Base-by-base conservation (phyloP, 192 early-diverging fungal genomes). In the Spizellomyces sp. region DNA sequence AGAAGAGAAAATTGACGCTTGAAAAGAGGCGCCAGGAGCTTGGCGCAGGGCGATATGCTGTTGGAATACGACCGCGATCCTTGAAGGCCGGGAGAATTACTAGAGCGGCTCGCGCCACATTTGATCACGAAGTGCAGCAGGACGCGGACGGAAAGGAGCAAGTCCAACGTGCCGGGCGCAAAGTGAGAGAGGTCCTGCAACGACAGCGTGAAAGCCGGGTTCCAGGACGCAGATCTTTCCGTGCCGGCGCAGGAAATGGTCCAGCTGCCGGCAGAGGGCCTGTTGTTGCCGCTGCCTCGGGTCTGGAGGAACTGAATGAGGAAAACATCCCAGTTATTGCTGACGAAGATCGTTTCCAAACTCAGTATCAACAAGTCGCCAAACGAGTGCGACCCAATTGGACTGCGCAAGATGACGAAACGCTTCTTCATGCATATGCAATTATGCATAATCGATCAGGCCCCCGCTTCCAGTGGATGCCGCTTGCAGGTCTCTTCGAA, bases 351-450 rank as follows among this genome's bases (percentile, higher is more conserved):
- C 63, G 72, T 12, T 74, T 67, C 64, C 65, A 67, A 45, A 57
- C 62, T 36, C 50, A 12, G 50, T 68, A 67, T 47, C n/a, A 62
- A 9, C 42, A 43, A 42, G 60, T 47, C 9, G 61, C 58, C 7
- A 62, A 69, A 48, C 76, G 80, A 17, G 21, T 17, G 2, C 65
- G 73, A 1, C 21, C 42, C 2, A 69, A 59, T 9, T 82, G 76
- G 73, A 66, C 70, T 5, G 9, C 12, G 2, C 71, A 79, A 9
- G 75, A 75, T 41, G 81, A 82, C 45, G 48, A 63, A 7, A 15
- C 62, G 14, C 58, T 82, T 12, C 61, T 77, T 45, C 74, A 77
- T 61, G 75, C 64, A 6, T 77, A 75, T 64, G 81, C 73, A 8
- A 77, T 79, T 15, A 44, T 78, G 7, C 12, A 59, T n/a, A 47